These are phyloP conservation scores for Phialocephala sp. DNA, from an alignment of 2,329 filamentous ascomycete species.

Conservation along the genomic window DNA sequence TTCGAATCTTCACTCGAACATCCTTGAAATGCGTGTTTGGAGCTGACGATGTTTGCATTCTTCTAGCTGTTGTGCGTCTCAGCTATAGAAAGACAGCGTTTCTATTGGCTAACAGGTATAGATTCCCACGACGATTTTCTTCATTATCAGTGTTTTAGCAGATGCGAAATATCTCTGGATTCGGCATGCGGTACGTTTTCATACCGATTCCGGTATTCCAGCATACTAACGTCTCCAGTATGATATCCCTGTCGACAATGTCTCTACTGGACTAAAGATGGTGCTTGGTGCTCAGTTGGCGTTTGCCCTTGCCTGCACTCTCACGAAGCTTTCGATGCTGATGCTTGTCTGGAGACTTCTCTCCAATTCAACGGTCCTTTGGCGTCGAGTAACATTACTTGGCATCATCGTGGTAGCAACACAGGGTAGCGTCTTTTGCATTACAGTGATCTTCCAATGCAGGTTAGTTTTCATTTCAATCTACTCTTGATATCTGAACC, in stretches of 20 bases:
- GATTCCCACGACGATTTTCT: slow-evolving; percentile 47
- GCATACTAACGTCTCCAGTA: slow-evolving; percentile 36
- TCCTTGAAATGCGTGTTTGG: slow-evolving; percentile 51
- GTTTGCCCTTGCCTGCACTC: slow-evolving; percentile 44
- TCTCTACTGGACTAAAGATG: slow-evolving; percentile 46
- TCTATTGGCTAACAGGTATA: slow-evolving; percentile 10
- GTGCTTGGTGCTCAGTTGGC: slow-evolving; percentile 47
- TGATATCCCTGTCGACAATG: slow-evolving; percentile 45
- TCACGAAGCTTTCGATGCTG: slow-evolving; percentile 48
- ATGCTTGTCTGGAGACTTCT: slow-evolving; percentile 40
- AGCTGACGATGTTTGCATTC: slow-evolving; percentile 53
- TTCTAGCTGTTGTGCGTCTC: slow-evolving; percentile 46
- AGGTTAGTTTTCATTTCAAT: slow-evolving; percentile 27
- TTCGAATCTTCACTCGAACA: slow-evolving; percentile 54
- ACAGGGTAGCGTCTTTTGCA: slow-evolving; percentile 36
- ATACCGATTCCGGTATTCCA: not conserved
- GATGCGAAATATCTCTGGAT: slow-evolving; percentile 46
- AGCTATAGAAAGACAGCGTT: not conserved
- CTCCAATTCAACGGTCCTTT: slow-evolving; percentile 30
- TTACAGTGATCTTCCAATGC: slow-evolving; percentile 38
- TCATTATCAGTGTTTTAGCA: slow-evolving; percentile 44
- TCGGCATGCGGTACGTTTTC: slow-evolving; percentile 41
- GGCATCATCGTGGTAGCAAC: slow-evolving; percentile 32
- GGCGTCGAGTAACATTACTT: slow-evolving; percentile 32
- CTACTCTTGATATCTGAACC: not conserved